phyloP scores from a whole-genome alignment of 805 yeast species.

The Starmerella sp. region DNA sequence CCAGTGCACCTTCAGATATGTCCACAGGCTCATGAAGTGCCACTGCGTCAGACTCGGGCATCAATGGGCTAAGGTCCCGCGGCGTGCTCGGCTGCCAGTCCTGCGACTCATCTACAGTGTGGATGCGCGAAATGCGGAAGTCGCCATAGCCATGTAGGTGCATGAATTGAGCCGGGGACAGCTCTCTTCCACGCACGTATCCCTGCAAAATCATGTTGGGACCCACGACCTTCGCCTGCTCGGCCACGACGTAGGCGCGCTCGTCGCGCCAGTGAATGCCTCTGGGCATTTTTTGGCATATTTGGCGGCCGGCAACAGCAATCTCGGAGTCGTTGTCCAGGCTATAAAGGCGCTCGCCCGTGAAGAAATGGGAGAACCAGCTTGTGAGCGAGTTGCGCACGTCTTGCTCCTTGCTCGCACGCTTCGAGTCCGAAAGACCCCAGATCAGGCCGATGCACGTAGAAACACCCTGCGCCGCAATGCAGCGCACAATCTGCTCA shows the following conservation, averaged over 20 bases:
- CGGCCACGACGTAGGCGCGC: conserved; percentile 81
- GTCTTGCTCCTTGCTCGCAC: conserved; percentile 67
- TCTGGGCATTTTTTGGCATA: conserved; percentile 81
- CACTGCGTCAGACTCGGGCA: conserved; percentile 19
- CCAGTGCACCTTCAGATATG: conserved; percentile 26
- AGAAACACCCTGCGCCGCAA: conserved; percentile 86
- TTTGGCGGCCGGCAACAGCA: conserved; percentile 54
- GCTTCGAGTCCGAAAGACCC: conserved; percentile 49
- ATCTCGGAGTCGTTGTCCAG: conserved; percentile 60
- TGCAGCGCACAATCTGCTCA: conserved; percentile 78
- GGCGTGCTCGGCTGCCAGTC: conserved; percentile 25
- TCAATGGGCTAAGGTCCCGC: conserved; percentile 25
- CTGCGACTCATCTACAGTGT: conserved; percentile 20
- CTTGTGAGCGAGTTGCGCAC: conserved; percentile 52
- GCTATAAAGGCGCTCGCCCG: conserved; percentile 66
- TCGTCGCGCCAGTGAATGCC: conserved; percentile 83
- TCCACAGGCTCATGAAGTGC: conserved; percentile 26
- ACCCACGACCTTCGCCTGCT: conserved; percentile 38
- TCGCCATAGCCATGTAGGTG: conserved; percentile 90
- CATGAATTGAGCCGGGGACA: conserved; percentile 63
- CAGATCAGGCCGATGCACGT: conserved; percentile 69
- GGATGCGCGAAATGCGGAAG: conserved; percentile 56
- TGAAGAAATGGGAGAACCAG: conserved; percentile 64
- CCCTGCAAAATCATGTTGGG: conserved; percentile 58
- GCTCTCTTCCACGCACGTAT: conserved; percentile 61